Base-by-base conservation (phyloP, 2,329 filamentous ascomycete species). In the Colletotrichum salicis region DNA sequence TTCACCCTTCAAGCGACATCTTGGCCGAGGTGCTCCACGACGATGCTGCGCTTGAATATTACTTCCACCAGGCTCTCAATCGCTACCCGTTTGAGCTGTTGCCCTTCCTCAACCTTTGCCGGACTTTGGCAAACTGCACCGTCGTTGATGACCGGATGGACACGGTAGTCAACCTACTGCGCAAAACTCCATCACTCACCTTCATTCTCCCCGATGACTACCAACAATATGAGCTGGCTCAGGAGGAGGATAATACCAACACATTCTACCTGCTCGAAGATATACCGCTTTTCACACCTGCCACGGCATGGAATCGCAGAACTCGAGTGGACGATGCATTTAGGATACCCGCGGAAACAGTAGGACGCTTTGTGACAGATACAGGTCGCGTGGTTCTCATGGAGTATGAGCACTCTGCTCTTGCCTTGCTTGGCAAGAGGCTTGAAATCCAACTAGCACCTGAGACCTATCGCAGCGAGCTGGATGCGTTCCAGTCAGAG, bases 11-110 rank as follows among this genome's bases (percentile, higher is more conserved):
- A 19, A 52, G 71, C 51, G 71, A 74, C 19, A 56, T 73, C 13
- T 35, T 71, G 51, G 65, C 59, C 22, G 56, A 67, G 12, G 15
- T 72, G 15, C 67, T 74, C 29, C 64, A 73, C 29, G 73, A 74
- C 52, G 54, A 54, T 11, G 75, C 78, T 54, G 78, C 94, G 22
- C 85, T 92, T 77, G 85, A 85, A 27, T 84, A 83, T 62, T 90
- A 87, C 73, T 89, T 97, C 37, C 85, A 89, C 61, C 89, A 93
- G 78, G 91, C 95, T 7, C 87, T 92, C 55, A 88, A 89, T 72
- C 91, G 96, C 67, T 98, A 95, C 78, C 96, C 96, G 0, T 96
- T 94, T 80, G 96, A 98, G 81, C 91, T 94, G 58, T 82, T 91
- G 3, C 94, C 95, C 0, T 94, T 97, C 76, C 82, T 97, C 72